Conservation (phyloP, 495 filamentous ascomycete species). For the Lineolata rhizophorae region DNA sequence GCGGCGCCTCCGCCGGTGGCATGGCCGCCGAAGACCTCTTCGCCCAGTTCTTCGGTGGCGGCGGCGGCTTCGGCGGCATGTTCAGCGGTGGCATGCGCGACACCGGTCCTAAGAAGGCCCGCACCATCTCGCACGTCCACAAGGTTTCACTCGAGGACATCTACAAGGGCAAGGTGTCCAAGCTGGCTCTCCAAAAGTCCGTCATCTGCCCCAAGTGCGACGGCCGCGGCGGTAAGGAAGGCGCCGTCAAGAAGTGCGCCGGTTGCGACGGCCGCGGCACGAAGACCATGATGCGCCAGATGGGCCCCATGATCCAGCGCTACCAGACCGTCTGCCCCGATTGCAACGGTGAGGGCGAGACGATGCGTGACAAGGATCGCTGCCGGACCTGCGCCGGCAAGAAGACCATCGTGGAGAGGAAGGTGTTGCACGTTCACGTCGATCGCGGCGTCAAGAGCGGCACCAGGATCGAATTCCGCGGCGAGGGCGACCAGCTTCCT, state of each 20-base stretch:
- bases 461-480: slow-evolving; percentile 86
- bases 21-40: slow-evolving; percentile 97
- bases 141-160: slow-evolving; percentile 96
- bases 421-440: slow-evolving; percentile 94
- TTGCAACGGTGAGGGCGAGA: slow-evolving; percentile 92
- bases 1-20: slow-evolving; percentile 54
- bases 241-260: slow-evolving; percentile 74
- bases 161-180: slow-evolving; percentile 94
- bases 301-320: slow-evolving; percentile 99
- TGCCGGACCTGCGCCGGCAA: slow-evolving; percentile 90
- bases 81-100: slow-evolving; percentile 51
- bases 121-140: slow-evolving; percentile 92
- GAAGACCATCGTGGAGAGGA: slow-evolving; percentile 93
- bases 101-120: slow-evolving; percentile 74
- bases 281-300: slow-evolving; percentile 99
- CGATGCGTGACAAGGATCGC: slow-evolving; percentile 81
- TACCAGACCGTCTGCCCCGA: slow-evolving; percentile 99
- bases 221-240: slow-evolving; percentile 91
- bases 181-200: slow-evolving; percentile 89
- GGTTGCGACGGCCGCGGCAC: slow-evolving; percentile 86
- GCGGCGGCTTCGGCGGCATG: slow-evolving; percentile 64
- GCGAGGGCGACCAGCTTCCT: slow-evolving; percentile 92
- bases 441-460: slow-evolving; percentile 84
- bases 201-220: slow-evolving; percentile 93
- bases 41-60: slow-evolving; percentile 91